These are phyloP conservation scores for Barnettozyma sucrosica DNA, from an alignment of 805 yeast genomes.

Conservation along the genomic window DNA sequence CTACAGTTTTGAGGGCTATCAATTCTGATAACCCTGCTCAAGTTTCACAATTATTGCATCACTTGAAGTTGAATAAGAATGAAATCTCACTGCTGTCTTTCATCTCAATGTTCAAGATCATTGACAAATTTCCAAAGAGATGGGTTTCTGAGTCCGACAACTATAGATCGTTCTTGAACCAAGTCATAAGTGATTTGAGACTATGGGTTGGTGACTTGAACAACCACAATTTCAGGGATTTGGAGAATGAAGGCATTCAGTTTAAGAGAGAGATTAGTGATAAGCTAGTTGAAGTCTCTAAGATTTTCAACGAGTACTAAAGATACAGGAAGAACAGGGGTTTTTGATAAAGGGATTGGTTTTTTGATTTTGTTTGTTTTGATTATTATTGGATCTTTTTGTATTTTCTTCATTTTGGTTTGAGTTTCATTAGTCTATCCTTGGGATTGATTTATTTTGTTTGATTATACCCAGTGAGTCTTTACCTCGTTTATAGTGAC, in stretches of 20 bases:
- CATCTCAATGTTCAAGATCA: slow-evolving; percentile 23
- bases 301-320: slow-evolving; percentile 19
- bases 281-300: slow-evolving; percentile 24
- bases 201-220: slow-evolving; percentile 27
- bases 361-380: neutral
- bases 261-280: slow-evolving; percentile 29
- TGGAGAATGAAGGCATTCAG: slow-evolving; percentile 19
- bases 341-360: neutral
- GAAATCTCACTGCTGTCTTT: slow-evolving; percentile 24
- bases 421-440: neutral
- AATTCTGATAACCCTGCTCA: slow-evolving; percentile 14
- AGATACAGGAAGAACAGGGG: neutral
- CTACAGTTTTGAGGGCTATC: slow-evolving; percentile 21
- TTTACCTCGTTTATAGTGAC: neutral
- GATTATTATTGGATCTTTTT: neutral
- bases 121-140: slow-evolving; percentile 22
- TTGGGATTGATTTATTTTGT: neutral
- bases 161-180: slow-evolving; percentile 14
- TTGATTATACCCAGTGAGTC: neutral
- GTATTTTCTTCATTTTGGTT: neutral
- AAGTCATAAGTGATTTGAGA: slow-evolving; percentile 22
- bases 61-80: slow-evolving; percentile 15
- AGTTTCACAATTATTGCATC: slow-evolving; percentile 15
- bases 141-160: slow-evolving; percentile 17
- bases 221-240: slow-evolving; percentile 20